Percentiles rank a stretch among this genome's conserved stretches.
phyloP scores from a whole-genome alignment of 2,329 filamentous ascomycete species.

The Aspergillus japonicus region DNA sequence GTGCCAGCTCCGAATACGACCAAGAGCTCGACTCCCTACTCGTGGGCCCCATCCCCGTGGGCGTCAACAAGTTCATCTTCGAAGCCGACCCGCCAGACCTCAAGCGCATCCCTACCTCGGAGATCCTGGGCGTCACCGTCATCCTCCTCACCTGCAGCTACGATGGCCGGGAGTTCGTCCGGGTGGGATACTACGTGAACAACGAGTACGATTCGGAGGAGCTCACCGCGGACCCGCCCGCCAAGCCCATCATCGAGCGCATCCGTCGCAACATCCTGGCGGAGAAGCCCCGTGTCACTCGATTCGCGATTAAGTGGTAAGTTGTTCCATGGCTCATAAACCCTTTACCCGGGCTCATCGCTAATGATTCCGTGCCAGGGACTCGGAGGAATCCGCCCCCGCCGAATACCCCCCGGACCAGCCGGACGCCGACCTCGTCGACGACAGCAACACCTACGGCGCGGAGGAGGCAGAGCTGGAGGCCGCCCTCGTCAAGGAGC shows the following conservation, averaged over 20 bases:
- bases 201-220: constrained; percentile 97
- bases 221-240: constrained; percentile 81
- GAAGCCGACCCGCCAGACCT: constrained; percentile 92
- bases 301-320: constrained; percentile 98
- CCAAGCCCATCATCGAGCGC: constrained; percentile 89
- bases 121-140: constrained; percentile 95
- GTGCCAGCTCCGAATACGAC: constrained; percentile 81
- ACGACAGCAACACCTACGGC: constrained; percentile 83
- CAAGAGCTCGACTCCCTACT: constrained; percentile 97
- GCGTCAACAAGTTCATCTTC: constrained; percentile 98
- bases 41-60: constrained; percentile 94
- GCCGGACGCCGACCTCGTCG: constrained; percentile 84
- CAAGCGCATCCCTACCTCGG: constrained; percentile 84
- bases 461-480: constrained; percentile 81
- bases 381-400: constrained; percentile 94
- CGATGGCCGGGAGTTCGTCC: constrained; percentile 93
- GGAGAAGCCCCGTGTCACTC: constrained; percentile 94
- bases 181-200: constrained; percentile 98
- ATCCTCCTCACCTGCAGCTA: constrained; percentile 96
- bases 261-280: constrained; percentile 89
- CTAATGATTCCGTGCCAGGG: constrained; percentile 56
- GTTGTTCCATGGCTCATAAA: neutral
- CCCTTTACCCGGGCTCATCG: neutral
- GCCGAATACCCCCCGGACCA: constrained; percentile 97
- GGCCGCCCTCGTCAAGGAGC: constrained; percentile 57